Conservation (phyloP, 2,329 filamentous ascomycete genomes). For the Fusarium staphyleae region DNA sequence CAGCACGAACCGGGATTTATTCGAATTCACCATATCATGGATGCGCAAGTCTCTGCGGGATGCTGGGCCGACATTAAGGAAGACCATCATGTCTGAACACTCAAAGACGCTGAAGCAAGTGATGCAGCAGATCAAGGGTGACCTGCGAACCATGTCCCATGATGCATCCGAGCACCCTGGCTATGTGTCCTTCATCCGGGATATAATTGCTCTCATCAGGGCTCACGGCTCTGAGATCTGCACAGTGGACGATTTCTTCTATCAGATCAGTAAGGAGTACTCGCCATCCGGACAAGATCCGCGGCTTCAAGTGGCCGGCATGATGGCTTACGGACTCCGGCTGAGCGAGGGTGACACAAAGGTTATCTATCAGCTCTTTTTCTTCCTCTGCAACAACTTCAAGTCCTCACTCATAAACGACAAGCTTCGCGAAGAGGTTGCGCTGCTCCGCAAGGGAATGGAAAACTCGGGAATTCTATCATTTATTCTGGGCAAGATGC, state of each 20-base stretch:
- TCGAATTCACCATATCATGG: conserved; percentile 55
- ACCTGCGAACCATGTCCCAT: conserved; percentile 51
- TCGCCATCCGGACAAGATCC: conserved; percentile 63
- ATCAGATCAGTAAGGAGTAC: conserved; percentile 63
- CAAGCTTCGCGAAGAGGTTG: conserved; percentile 55
- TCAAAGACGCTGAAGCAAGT: conserved; percentile 52
- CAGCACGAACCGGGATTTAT: conserved; percentile 56
- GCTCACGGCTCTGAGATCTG: conserved; percentile 62
- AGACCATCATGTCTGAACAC: conserved; percentile 50
- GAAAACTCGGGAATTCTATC: conserved; percentile 51
- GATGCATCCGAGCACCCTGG: conserved; percentile 51
- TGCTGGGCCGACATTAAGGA: conserved; percentile 47
- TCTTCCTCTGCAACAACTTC: conserved; percentile 64
- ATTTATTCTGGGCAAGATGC: conserved; percentile 60
- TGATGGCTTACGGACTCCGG: conserved; percentile 63
- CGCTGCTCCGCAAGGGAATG: conserved; percentile 58
- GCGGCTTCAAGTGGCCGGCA: conserved; percentile 61
- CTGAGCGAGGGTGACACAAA: conserved; percentile 59
- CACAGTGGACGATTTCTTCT: conserved; percentile 62
- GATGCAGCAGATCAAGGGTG: conserved; percentile 63
- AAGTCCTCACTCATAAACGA: conserved; percentile 60
- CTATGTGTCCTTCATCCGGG: conserved; percentile 60
- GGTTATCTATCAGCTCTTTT: conserved; percentile 59
- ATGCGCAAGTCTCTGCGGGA: conserved; percentile 59
- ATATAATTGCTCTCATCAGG: conserved; percentile 61